Base-by-base conservation (phyloP, 106 monocot genomes). In the Dendrobium catenatum region DNA sequence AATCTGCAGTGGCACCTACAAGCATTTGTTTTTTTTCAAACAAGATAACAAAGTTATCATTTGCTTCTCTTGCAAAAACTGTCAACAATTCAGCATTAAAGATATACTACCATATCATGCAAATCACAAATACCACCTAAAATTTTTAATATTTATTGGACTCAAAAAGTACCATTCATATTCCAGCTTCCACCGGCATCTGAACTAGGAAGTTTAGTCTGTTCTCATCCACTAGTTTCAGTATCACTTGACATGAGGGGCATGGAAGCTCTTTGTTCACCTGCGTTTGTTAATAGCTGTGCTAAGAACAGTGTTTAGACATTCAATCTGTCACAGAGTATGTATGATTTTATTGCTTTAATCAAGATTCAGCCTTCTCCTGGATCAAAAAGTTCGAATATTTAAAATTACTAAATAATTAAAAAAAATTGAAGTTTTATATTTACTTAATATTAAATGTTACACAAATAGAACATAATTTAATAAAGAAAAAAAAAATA, bases 171-270 rank as follows among this genome's bases (percentile, higher is more conserved):
- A 76, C 76, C 76, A 49, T 76, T 20, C 0, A 24, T 49, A 76
- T 46, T 27, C 76, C 76, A 49, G 49, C 48, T 26, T 76, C 76
- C 48, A 47, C 11, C 48, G 26, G 48, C 48, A 74, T n/a, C 43
- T 6, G 73, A 74, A 74, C 20, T 43, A 20, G 43, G 29, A 74
- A 42, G 42, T 42, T 74, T 43, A 42, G 18, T 41, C 43, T 74
- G 16, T 74, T n/a, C 74, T 43, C 74, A 74, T 74, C 43, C 74
- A 43, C 74, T 19, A n/a, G 74, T 43, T 42, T 74, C 74, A 43
- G 74, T 74, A 43, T n/a, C 20, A 20, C 43, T 74, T 76, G 16
- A 26, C n/a, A 49, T 49, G 48, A 1, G 41, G 13, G 26, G 24
- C 76, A 51, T 76, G 48, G 76, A 17, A 49, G 24, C 9, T 76